Conservation (phyloP, 2,329 filamentous ascomycete genomes). For the Fusarium sp. region DNA sequence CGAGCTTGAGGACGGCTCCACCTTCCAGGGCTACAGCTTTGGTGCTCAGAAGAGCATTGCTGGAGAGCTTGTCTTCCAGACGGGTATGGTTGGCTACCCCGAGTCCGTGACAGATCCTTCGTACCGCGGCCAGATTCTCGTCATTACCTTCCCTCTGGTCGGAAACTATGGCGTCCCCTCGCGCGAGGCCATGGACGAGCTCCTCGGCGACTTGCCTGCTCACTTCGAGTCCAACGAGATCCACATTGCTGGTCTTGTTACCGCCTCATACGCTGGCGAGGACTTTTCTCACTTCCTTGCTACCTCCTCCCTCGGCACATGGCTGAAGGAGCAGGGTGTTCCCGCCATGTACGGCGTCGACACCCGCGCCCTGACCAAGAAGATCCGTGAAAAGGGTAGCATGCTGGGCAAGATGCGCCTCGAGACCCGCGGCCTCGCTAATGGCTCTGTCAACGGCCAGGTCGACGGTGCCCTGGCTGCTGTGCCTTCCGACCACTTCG, state of each 20-base stretch:
- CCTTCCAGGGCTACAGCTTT: slow-evolving; percentile 96
- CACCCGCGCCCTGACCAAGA: slow-evolving; percentile 92
- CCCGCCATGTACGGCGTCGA: slow-evolving; percentile 96
- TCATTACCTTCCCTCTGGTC: slow-evolving; percentile 94
- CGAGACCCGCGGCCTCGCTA: slow-evolving; percentile 63
- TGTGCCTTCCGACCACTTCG: slow-evolving; percentile 66
- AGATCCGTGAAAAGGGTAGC: slow-evolving; percentile 91
- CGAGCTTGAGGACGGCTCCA: slow-evolving; percentile 90
- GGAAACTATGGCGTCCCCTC: slow-evolving; percentile 98
- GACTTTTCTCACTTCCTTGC: slow-evolving; percentile 96
- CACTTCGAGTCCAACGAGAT: slow-evolving; percentile 95
- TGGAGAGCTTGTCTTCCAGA: slow-evolving; percentile 99
- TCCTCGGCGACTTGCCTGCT: slow-evolving; percentile 86
- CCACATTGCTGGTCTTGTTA: slow-evolving; percentile 91
- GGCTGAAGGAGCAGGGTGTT: slow-evolving; percentile 95
- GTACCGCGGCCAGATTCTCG: slow-evolving; percentile 92
- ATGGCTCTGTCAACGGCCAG: slow-evolving; percentile 55
- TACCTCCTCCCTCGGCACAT: slow-evolving; percentile 87
- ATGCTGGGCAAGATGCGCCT: slow-evolving; percentile 93
- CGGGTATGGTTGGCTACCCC: slow-evolving; percentile 98
- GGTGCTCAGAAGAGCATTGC: slow-evolving; percentile 93
- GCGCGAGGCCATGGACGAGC: slow-evolving; percentile 82
- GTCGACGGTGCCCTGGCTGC: slow-evolving; percentile 36
- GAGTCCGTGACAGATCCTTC: slow-evolving; percentile 91
- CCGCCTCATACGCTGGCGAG: slow-evolving; percentile 92